Base-by-base conservation (phyloP, 352 stramenopile species). In the Paralagenidium karlingii region DNA sequence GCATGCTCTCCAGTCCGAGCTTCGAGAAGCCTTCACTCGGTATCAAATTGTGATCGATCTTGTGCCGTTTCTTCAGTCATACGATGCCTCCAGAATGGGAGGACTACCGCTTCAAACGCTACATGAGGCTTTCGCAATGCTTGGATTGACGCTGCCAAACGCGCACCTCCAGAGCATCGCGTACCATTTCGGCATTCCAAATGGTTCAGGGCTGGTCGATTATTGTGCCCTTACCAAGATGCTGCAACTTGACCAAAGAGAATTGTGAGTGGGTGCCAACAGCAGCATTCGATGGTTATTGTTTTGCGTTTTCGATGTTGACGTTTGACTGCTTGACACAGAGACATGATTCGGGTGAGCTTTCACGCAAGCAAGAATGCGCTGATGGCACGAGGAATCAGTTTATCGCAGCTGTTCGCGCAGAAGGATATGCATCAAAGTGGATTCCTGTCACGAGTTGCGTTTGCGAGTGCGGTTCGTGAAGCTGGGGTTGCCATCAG, bases 251-350 rank as follows among this genome's bases (percentile, higher is more conserved):
- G 67, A 81, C 24, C 33, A 31, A 16, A 54, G 68, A 29, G 69
- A 83, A 49, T 45, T 69, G 69, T 83, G 52, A 37, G 60, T 40
- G n/a, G n/a, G n/a, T n/a, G n/a, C n/a, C n/a, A n/a, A n/a, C n/a
- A n/a, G n/a, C n/a, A n/a, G n/a, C 19, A 3, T 7, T 36, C 3
- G 22, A 36, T 34, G 3, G 18, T 34, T 32, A 7, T 16, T 9
- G 19, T 48, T 21, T 22, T 33, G 9, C 41, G 5, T 8, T 34
- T 38, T 11, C 7, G 5, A 21, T 32, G 42, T 37, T 22, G 18
- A 26, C n/a, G 5, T 29, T 25, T 9, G 24, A 18, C 2, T 43
- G 31, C 12, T 20, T 40, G n/a, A 30, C 19, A 22, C 43, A 82
- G 68, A 26, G 63, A 82, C 12, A 46, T 60, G 20, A 60, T 82